Evolutionary conservation across 306 rosid genomes (phyloP), one percentile per base, ranked within the genome.

Genomic region (Delonix regia): DNA sequence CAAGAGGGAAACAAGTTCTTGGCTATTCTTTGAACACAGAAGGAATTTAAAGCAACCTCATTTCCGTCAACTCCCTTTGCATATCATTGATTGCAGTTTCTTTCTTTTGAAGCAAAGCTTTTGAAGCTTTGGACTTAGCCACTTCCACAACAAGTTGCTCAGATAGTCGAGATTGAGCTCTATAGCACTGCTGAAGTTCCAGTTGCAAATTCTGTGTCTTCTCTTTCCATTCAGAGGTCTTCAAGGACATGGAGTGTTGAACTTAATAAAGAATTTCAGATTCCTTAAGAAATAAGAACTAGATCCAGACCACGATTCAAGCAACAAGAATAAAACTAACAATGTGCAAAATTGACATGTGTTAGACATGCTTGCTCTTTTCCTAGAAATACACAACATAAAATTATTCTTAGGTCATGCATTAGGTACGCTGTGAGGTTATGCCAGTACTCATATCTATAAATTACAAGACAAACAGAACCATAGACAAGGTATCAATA

Each of bases 191-290:
- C 82, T 92, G 94, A 79, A 94, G 98, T 74, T 94, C 97, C 78
- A 84, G 60, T 76, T 92, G 91, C 75, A 94, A 78, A 68, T 72
- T 94, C 61, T 92, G 97, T 0, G 89, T 91, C 78, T 90, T 94
- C 87, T 90, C 97, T 71, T 94, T 89, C 97, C 98, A 94, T 78
- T 94, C 97, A 57, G 91, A 94, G 11, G 97, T 92, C 98, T 92
- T 74, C 55, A 86, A 44, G 12, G 36, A 51, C 57, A n/a, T n/a
- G 24, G 52, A 78, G 22, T 4, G 64, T 12, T 69, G 13, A 77
- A 60, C 64, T 74, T 72, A 67, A 63, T 36, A 49, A 61, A 49
- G 33, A 21, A 73, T 66, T 78, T 41, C 71, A 81, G 36, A 22
- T 57, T 10, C 21, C 24, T 3, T 7, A 19, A 53, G 22, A 19